Evolutionary conservation across 306 rosid genomes (phyloP).

Genomic region (Medicago ruthenica): DNA sequence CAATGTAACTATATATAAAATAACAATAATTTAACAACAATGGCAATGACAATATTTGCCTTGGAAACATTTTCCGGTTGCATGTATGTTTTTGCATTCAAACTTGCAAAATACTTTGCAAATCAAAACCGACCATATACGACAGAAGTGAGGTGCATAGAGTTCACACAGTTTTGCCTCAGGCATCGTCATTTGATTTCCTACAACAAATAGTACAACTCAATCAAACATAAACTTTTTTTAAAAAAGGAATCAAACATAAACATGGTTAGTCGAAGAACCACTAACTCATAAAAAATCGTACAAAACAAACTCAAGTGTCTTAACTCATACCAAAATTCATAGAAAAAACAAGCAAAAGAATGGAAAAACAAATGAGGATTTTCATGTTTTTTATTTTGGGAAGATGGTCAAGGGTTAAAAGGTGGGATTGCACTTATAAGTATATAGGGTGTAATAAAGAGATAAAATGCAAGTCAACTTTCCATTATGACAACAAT

Average conservation of each 20-base stretch:
- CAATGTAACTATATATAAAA: not conserved
- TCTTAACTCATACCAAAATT: not conserved
- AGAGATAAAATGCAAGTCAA: no score
- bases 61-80: not conserved
- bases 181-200: not conserved
- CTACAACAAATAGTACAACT: not conserved
- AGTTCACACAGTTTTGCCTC: not conserved
- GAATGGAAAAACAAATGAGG: not conserved
- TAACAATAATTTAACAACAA: not conserved
- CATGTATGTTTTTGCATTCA: not conserved
- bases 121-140: not conserved
- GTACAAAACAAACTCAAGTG: not conserved
- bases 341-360: not conserved
- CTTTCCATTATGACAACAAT: not conserved
- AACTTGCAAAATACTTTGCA: not conserved
- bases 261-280: not conserved
- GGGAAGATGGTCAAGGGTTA: not conserved
- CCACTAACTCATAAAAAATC: not conserved
- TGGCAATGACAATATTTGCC: not conserved
- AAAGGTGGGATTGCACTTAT: not conserved
- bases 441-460: not conserved
- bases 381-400: not conserved
- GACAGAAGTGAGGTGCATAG: not conserved
- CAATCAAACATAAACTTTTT: no score
- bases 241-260: not conserved